Evolutionary conservation across 495 filamentous ascomycete species (phyloP).

Genomic region (Cenococcum geophilum): DNA sequence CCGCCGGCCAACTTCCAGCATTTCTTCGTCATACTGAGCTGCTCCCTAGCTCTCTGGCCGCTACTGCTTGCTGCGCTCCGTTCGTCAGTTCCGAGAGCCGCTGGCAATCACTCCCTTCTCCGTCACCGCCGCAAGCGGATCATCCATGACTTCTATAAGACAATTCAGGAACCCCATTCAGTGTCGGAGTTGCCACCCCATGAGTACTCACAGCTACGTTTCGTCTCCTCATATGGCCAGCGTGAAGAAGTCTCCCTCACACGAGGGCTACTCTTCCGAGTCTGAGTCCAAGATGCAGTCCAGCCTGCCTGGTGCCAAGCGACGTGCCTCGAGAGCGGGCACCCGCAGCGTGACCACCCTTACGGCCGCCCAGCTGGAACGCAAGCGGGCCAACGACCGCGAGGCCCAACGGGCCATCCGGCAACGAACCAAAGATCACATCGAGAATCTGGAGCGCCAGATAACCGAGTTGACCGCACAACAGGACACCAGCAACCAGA

Average conservation of each 20-base stretch:
- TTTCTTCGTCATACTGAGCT: no score
- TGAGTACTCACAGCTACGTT: constrained; percentile 21
- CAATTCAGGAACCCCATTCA: constrained; percentile 23
- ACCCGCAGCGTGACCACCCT: constrained; percentile 55
- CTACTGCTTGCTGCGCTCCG: not conserved
- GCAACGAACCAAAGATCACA: constrained; percentile 73
- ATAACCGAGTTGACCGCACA: constrained; percentile 55
- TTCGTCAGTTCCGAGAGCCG: not conserved
- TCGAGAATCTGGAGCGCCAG: constrained; percentile 65
- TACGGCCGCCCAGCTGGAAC: constrained; percentile 54
- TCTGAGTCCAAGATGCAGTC: constrained; percentile 33
- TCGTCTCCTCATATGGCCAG: constrained; percentile 19
- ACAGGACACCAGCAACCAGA: constrained; percentile 38
- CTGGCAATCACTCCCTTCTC: not conserved
- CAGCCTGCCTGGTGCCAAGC: constrained; percentile 27
- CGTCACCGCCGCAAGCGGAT: constrained; percentile 16
- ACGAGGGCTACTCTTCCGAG: constrained; percentile 36
- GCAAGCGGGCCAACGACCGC: constrained; percentile 82
- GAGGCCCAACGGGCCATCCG: constrained; percentile 84
- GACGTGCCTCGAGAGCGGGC: constrained; percentile 48
- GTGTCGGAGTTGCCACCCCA: constrained; percentile 20
- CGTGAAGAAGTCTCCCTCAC: constrained; percentile 23
- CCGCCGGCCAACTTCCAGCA: no score
- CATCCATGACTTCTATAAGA: constrained; percentile 32
- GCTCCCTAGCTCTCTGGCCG: no score